Evolutionary conservation across 805 yeast genomes (phyloP), one percentile per base, ranked within the genome.

Genomic region (Kuraishia molischiana): DNA sequence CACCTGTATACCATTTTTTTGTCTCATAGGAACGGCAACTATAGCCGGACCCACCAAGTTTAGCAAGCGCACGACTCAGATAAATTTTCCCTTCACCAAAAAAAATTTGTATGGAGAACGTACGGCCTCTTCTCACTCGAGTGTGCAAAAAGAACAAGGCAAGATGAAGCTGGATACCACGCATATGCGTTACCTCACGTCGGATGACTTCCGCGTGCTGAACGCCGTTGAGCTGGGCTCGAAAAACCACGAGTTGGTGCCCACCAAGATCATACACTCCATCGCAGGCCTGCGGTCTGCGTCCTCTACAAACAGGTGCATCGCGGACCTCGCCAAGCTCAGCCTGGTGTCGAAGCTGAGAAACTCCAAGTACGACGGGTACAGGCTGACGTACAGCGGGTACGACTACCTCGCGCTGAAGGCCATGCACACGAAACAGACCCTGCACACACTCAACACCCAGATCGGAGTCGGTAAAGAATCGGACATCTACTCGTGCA

Each of bases 391-490:
- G 0, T 89, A 82, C 56, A 76, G 74, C 35, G 99, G 99, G 3
- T 85, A 79, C 58, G 99, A 92, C 59, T 92, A 85, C 54, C 67
- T 92, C 46, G 97, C 97, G 0, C 67, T 92, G 45, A 86, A 81
- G 57, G 72, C 95, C 6, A 75, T 92, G 77, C 66, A 83, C 44
- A 82, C 79, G 51, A 69, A 86, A 47, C 76, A 79, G 31, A 69
- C 85, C 0, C 54, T 92, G 8, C 79, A 79, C 50, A 80, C 90
- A 2, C 73, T 90, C 13, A 97, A 95, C 14, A 69, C 79, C 34
- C 84, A 82, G 8, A 87, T 90, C 48, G 98, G 97, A 42, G 95
- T 92, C 37, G 98, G 98, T 50, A 92, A 92, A 54, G 98, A 92
- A 59, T 87, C 97, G 3, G 98, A 92, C 62, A 89, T 92, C 51